Evolutionary conservation across 73 alveolate genomes (phyloP).

Genomic region (Blepharisma japonicum): DNA sequence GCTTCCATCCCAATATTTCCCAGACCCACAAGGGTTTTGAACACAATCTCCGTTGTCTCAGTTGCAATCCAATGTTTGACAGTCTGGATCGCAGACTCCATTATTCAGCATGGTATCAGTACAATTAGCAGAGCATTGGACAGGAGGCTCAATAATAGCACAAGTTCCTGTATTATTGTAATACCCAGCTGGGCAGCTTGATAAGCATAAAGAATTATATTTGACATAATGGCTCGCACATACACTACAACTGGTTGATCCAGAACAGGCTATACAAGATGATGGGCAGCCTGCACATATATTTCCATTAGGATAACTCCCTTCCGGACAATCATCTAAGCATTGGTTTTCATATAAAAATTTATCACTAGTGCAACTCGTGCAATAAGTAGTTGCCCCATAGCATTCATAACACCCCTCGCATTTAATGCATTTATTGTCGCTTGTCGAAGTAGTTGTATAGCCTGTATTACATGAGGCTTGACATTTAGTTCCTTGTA

Average conservation of each 20-base stretch:
- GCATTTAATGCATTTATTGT: background rate
- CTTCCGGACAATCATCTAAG: background rate
- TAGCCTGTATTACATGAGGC: conserved; percentile 5
- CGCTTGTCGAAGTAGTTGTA: background rate
- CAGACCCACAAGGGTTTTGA: background rate
- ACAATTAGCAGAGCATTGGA: conserved; percentile 5
- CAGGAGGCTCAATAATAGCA: conserved; percentile 21
- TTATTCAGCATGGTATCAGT: background rate
- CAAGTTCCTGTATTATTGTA: conserved; percentile 2
- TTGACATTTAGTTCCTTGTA: conserved; percentile 29
- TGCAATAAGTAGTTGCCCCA: background rate
- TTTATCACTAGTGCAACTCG: background rate
- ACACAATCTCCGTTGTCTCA: conserved; percentile 7
- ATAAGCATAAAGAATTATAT: background rate
- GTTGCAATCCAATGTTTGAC: background rate
- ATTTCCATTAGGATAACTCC: conserved; percentile 26
- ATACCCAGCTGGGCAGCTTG: conserved; percentile 23
- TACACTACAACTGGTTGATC: background rate
- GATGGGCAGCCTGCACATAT: background rate
- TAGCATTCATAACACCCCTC: background rate
- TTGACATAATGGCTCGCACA: background rate
- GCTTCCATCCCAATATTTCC: background rate
- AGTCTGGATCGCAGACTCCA: background rate
- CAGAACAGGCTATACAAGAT: conserved; percentile 9
- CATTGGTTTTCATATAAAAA: conserved; percentile 10